Base-by-base conservation (phyloP, 768 basidiomycete genomes). In the Phylloporus rhodoxanthus region DNA sequence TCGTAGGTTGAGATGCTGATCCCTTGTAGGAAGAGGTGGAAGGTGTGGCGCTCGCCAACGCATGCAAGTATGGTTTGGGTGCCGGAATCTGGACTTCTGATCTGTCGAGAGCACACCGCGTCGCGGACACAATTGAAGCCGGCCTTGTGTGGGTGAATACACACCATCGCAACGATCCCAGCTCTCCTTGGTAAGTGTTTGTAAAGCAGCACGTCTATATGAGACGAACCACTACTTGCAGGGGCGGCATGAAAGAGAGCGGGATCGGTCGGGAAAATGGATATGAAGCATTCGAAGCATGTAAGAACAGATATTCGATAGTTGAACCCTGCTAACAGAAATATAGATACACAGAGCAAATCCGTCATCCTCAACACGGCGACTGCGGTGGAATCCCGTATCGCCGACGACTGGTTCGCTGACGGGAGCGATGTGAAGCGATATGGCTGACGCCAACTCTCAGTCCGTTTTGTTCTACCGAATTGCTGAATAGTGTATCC, bases 181-280 rank as follows among this genome's bases (percentile, higher is more conserved):
- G 85, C 54, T 90, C 87, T 28, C 89, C 91, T 34, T 93, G 91
- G 90, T 88, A 42, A 26, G 55, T 58, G 45, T 47, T 32, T 17
- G 34, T 51, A 11, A 38, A 20, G 4, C 37, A 19, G 21, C 7
- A 29, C 15, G 25, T 42, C 8, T 17, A 26, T 21, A 21, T 39
- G 40, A 23, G 11, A 43, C 41, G 38, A 64, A 59, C n/a, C 10
- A n/a, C n/a, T 5, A 8, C 25, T 26, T n/a, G 25, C 53, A 87
- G 87, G 87, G 89, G 89, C 17, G 89, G 89, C 6, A 87, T 91
- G 87, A 91, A 91, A 64, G 84, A 86, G 55, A 91, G 89, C 58
- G 90, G 90, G 2, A 84, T 90, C 45, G 90, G 91, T 5, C 69
- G 91, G 50, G 91, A 93, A 62, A 93, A 93, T 55, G 91, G 91